These are phyloP conservation scores for Aspergillus brunneoviolaceus DNA, from an alignment of 2,329 filamentous ascomycete species.

Conservation along the genomic window DNA sequence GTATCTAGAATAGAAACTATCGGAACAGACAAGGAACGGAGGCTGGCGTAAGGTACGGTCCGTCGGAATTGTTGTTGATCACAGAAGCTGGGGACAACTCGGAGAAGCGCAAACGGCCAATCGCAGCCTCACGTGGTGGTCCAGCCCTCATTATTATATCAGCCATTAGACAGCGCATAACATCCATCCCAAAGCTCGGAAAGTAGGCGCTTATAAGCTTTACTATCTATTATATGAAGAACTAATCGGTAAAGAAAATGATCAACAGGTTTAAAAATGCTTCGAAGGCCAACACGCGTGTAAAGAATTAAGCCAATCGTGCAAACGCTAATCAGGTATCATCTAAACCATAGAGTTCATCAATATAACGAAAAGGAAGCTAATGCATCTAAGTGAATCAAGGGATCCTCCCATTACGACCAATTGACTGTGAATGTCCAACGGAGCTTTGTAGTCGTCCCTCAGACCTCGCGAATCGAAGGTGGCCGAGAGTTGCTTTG, in stretches of 20 bases:
- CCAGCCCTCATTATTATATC: not conserved
- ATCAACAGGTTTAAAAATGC: not conserved
- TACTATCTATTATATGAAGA: not conserved
- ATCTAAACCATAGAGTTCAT: slow-evolving; percentile 15
- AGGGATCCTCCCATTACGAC: not conserved
- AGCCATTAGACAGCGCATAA: not conserved
- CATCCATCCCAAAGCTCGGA: too few species aligned
- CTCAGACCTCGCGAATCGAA: slow-evolving; percentile 39
- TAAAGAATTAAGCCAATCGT: slow-evolving; percentile 6
- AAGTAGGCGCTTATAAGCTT: not conserved
- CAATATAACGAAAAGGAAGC: slow-evolving; percentile 8
- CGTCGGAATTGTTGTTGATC: not conserved
- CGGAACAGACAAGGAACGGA: too few species aligned
- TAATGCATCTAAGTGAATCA: slow-evolving; percentile 9
- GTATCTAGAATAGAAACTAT: not conserved
- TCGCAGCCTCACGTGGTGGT: slow-evolving; percentile 19
- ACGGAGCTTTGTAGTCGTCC: not conserved
- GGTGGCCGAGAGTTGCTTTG: slow-evolving; percentile 29
- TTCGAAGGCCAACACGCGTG: not conserved
- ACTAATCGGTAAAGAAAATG: not conserved
- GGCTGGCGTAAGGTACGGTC: too few species aligned
- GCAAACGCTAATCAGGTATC: slow-evolving; percentile 23
- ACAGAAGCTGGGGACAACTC: not conserved
- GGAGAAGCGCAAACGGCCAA: slow-evolving; percentile 11
- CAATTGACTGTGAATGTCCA: not conserved